Evolutionary conservation across 148 eudicot species (phyloP), one percentile per base, ranked within the genome.

Genomic region (Selenicereus undatus): DNA sequence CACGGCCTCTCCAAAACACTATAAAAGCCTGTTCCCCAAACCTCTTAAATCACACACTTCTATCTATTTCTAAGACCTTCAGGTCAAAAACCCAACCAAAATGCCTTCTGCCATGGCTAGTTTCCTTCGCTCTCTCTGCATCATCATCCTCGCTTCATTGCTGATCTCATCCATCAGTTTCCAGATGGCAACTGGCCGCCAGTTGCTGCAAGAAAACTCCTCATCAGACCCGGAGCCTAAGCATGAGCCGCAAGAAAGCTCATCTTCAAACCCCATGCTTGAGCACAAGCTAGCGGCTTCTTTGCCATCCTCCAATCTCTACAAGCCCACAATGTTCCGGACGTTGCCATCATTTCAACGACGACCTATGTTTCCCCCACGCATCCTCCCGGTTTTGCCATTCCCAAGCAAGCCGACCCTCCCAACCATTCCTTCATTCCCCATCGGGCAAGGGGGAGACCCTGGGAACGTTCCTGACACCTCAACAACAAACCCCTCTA

Each of bases 301-400:
- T 27, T 56, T 8, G 7, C 18, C 66, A 32, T 56, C 83, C 0
- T 22, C 76, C 13, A 26, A 64, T 7, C 36, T 58, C 2, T 39
- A 80, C 21, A 48, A 75, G 26, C 62, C 80, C 13, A 9, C 60
- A 65, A 62, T 36, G 69, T 68, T 26, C 0, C 76, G 45, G 16
- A 76, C 64, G 21, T 80, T 80, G 72, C 85, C 85, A 18, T 56
- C 51, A 24, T 84, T 80, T 80, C 86, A 80, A 45, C 76, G 81
- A 36, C 86, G 82, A 1, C 71, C 71, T 29, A 12, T 83, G 27
- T 16, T 64, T 22, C 85, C 85, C 42, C 85, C 85, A 9, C 82
- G 80, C 72, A 76, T 79, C 39, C 71, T 79, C 64, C 85, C 85
- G 14, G 3, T 75, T 32, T 22, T 80, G 1, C 86, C 83, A 26